phyloP scores from a whole-genome alignment of 495 filamentous ascomycete species.

The Penicillium fimorum region DNA sequence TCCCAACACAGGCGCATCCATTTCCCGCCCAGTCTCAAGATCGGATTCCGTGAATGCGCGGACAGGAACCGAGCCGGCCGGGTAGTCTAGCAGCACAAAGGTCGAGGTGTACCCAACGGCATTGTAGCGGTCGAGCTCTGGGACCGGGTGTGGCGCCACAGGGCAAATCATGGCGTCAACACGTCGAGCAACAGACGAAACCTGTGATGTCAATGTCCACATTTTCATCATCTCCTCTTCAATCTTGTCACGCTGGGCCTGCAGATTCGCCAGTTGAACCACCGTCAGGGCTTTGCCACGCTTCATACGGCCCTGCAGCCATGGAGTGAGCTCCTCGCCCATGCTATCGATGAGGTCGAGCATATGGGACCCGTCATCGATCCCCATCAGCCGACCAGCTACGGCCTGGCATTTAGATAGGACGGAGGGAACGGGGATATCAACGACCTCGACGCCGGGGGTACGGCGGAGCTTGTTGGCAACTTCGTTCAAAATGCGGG shows the following conservation, averaged over 20 bases:
- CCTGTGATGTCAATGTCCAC: conserved; percentile 39
- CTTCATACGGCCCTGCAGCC: conserved; percentile 50
- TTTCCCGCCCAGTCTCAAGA: conserved; percentile 44
- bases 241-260: conserved; percentile 47
- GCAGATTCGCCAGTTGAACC: conserved; percentile 46
- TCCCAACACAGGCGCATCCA: conserved; percentile 41
- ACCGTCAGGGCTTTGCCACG: conserved; percentile 43
- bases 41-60: conserved; percentile 49
- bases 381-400: conserved; percentile 55
- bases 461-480: conserved; percentile 38
- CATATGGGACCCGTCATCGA: conserved; percentile 53
- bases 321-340: conserved; percentile 57
- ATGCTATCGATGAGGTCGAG: conserved; percentile 54
- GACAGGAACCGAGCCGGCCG: conserved; percentile 58
- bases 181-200: conserved; percentile 22
- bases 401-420: conserved; percentile 53
- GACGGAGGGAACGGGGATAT: conserved; percentile 47
- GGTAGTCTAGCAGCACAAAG: conserved; percentile 62
- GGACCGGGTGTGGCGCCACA: conserved; percentile 61
- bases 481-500: conserved; percentile 52
- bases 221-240: conserved; percentile 56
- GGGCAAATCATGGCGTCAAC: conserved; percentile 58
- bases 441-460: conserved; percentile 51
- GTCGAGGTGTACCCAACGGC: conserved; percentile 58
- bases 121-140: conserved; percentile 62